Conservation (phyloP, 352 stramenopile species). For the Globisporangium splendens region DNA sequence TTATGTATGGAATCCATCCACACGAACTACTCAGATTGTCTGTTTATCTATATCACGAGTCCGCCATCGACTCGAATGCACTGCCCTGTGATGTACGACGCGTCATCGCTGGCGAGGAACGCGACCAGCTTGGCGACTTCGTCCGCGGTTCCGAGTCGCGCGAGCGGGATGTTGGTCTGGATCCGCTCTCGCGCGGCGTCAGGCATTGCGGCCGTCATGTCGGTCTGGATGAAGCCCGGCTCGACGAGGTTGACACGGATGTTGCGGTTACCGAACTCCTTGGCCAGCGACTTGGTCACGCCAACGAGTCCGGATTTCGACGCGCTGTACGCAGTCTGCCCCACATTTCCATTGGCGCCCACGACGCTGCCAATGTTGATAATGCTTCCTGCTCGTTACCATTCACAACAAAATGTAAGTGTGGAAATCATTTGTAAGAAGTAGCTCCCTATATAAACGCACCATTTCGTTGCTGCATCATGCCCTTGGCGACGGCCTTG, state of each 20-base stretch:
- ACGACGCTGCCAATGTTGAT: constrained; percentile 87
- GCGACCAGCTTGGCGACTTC: constrained; percentile 80
- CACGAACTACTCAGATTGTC: not conserved
- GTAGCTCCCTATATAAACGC: not conserved
- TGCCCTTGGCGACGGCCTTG: constrained; percentile 71
- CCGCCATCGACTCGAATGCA: constrained; percentile 80
- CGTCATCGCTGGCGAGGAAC: constrained; percentile 73
- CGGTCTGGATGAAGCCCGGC: constrained; percentile 78
- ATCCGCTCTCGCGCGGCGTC: constrained; percentile 44
- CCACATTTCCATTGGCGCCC: constrained; percentile 63
- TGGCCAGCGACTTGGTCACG: constrained; percentile 77
- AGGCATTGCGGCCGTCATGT: constrained; percentile 73
- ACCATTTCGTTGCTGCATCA: constrained; percentile 67
- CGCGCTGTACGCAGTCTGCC: constrained; percentile 79
- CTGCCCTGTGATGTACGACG: constrained; percentile 84
- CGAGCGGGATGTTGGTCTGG: constrained; percentile 51
- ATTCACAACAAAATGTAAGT: not conserved
- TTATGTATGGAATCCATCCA: not conserved
- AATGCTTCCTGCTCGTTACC: constrained; percentile 41
- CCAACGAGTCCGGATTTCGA: constrained; percentile 77
- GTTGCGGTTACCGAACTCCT: constrained; percentile 78
- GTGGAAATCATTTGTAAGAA: no score
- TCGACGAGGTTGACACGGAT: constrained; percentile 89
- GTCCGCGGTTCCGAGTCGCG: constrained; percentile 51
- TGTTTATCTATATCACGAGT: constrained; percentile 49